Conservation (phyloP, 768 basidiomycete species). For the Pleurotus tuoliensis region DNA sequence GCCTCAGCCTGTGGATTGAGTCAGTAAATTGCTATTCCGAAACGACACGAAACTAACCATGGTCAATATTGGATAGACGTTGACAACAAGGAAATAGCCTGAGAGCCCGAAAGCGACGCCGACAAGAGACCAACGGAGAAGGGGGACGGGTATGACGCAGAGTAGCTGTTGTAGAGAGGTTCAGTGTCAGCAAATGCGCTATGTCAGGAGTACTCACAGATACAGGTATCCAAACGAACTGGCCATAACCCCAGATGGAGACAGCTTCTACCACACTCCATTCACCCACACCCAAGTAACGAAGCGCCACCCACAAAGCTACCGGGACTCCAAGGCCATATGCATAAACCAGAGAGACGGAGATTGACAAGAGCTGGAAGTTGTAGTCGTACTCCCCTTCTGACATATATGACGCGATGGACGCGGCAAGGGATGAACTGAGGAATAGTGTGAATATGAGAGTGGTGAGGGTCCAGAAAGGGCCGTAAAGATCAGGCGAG, state of each 20-base stretch:
- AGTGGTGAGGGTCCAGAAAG: constrained; percentile 97
- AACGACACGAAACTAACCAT: constrained; percentile 46
- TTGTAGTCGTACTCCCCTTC: constrained; percentile 67
- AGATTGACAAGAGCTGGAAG: constrained; percentile 80
- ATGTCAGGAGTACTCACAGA: constrained; percentile 44
- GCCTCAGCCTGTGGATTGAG: constrained; percentile 63
- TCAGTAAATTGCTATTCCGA: neutral
- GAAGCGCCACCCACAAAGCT: constrained; percentile 76
- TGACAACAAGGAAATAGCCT: constrained; percentile 80
- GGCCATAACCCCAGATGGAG: constrained; percentile 75
- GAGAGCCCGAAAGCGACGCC: constrained; percentile 72
- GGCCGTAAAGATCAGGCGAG: constrained; percentile 79
- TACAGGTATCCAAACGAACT: constrained; percentile 87
- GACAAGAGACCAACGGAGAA: constrained; percentile 80
- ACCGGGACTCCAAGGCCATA: constrained; percentile 85
- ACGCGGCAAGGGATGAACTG: constrained; percentile 87
- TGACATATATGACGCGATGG: constrained; percentile 84
- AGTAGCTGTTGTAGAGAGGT: constrained; percentile 47
- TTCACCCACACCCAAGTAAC: constrained; percentile 85
- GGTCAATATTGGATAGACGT: constrained; percentile 88
- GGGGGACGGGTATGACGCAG: constrained; percentile 80
- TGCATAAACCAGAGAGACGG: constrained; percentile 78
- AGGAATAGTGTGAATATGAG: constrained; percentile 91
- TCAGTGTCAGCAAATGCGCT: no score
- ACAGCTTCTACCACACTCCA: constrained; percentile 87